These are phyloP conservation scores for Kwoniella sp. DNA, from an alignment of 768 basidiomycete genomes.

Conservation along the genomic window DNA sequence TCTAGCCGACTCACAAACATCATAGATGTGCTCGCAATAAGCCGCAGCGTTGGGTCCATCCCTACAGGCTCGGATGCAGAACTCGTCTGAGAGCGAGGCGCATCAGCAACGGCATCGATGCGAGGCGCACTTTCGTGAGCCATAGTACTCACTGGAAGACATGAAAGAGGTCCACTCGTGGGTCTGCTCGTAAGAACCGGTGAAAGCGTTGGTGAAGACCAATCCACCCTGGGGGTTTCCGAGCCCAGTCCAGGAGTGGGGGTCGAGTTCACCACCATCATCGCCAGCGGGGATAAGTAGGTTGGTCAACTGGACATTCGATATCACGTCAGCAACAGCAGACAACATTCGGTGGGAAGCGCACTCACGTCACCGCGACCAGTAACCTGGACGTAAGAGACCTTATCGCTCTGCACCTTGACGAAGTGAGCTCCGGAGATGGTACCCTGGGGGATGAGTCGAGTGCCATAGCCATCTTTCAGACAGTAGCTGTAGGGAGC, in stretches of 20 bases:
- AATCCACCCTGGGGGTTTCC: slow-evolving; percentile 53
- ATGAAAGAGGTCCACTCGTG: slow-evolving; percentile 50
- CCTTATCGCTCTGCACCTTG: slow-evolving; percentile 48
- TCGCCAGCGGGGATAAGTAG: slow-evolving; percentile 51
- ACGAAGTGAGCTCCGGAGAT: slow-evolving; percentile 53
- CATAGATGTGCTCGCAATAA: slow-evolving; percentile 54
- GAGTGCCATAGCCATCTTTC: slow-evolving; percentile 53
- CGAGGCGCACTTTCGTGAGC: background rate
- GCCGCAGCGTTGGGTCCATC: slow-evolving; percentile 48
- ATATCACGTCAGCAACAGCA: background rate
- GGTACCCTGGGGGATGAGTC: slow-evolving; percentile 52
- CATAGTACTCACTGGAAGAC: slow-evolving; percentile 18
- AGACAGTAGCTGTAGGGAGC: slow-evolving; percentile 36
- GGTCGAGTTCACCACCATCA: slow-evolving; percentile 53
- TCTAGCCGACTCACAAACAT: slow-evolving; percentile 48
- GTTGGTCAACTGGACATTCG: slow-evolving; percentile 44
- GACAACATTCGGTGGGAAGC: background rate
- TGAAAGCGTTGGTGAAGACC: slow-evolving; percentile 52
- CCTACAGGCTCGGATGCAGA: slow-evolving; percentile 45
- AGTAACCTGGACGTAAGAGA: slow-evolving; percentile 52
- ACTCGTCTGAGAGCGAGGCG: slow-evolving; percentile 11
- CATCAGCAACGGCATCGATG: background rate
- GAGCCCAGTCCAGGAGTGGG: slow-evolving; percentile 50
- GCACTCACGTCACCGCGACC: slow-evolving; percentile 36
- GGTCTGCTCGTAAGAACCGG: slow-evolving; percentile 49